These are phyloP conservation scores for Pichia nanzhaoensis DNA, from an alignment of 805 yeast genomes.

Conservation along the genomic window DNA sequence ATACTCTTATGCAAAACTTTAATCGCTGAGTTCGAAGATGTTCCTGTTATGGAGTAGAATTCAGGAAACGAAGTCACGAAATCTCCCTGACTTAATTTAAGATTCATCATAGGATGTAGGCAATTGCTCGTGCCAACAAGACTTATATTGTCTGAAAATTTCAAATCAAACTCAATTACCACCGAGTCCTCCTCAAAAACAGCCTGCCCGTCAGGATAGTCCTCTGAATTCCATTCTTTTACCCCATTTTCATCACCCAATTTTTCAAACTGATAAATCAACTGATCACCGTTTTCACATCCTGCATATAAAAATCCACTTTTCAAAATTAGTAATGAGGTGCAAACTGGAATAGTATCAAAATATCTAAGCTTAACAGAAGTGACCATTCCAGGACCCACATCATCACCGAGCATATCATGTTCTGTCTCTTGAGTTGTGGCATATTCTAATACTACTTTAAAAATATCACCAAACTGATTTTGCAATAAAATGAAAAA, in stretches of 20 bases:
- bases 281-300: conserved; percentile 54
- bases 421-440: conserved; percentile 34
- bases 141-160: conserved; percentile 48
- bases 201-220: conserved; percentile 31
- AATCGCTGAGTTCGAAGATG: conserved; percentile 39
- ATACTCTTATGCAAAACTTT: conserved; percentile 51
- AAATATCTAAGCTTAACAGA: conserved; percentile 56
- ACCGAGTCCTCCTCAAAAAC: conserved; percentile 22
- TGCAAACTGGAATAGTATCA: conserved; percentile 63
- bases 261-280: conserved; percentile 70
- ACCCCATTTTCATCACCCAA: conserved; percentile 52
- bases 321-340: conserved; percentile 51
- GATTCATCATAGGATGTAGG: conserved; percentile 48
- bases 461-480: conserved; percentile 68
- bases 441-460: conserved; percentile 45
- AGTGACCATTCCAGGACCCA: conserved; percentile 30
- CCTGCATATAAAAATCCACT: conserved; percentile 73
- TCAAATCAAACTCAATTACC: conserved; percentile 25
- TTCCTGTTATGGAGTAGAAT: conserved; percentile 38
- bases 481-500: conserved; percentile 70
- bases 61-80: conserved; percentile 32
- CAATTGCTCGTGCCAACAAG: conserved; percentile 45
- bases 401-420: conserved; percentile 9
- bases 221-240: conserved; percentile 27
- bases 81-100: conserved; percentile 32